Evolutionary conservation across 441 rosid species (phyloP).

Genomic region (Mallotus repandus): DNA sequence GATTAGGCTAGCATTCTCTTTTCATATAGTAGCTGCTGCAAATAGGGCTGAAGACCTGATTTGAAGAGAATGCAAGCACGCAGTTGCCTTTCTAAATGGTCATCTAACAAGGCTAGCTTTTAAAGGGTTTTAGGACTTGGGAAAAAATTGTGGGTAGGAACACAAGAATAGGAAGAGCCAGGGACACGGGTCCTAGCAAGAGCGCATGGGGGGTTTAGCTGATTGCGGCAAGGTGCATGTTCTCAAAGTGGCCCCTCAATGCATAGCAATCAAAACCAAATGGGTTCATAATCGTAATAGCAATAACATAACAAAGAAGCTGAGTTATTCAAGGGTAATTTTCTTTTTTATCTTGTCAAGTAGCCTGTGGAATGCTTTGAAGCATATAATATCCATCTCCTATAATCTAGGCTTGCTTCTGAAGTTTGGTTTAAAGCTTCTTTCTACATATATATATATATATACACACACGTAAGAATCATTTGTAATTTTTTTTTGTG

Average conservation of each 20-base stretch:
- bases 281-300: conserved; percentile 2
- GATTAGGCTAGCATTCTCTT: no score
- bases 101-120: background rate
- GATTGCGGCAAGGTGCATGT: background rate
- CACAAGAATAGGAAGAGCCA: background rate
- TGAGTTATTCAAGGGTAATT: background rate
- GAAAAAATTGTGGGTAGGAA: background rate
- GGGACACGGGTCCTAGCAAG: background rate
- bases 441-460: background rate
- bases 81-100: background rate
- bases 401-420: background rate
- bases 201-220: background rate
- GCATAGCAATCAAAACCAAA: background rate
- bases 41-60: background rate
- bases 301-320: background rate
- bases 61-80: background rate
- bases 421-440: conserved; percentile 6
- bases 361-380: background rate
- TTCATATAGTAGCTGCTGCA: no score
- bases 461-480: background rate
- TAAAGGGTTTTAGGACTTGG: background rate
- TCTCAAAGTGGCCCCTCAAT: conserved; percentile 1
- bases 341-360: background rate
- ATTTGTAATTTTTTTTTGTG: background rate
- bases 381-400: background rate